Evolutionary conservation across 176 grass and related monocot species (phyloP), one percentile per base, ranked within the genome.

Genomic region (Aegilops speltoides): DNA sequence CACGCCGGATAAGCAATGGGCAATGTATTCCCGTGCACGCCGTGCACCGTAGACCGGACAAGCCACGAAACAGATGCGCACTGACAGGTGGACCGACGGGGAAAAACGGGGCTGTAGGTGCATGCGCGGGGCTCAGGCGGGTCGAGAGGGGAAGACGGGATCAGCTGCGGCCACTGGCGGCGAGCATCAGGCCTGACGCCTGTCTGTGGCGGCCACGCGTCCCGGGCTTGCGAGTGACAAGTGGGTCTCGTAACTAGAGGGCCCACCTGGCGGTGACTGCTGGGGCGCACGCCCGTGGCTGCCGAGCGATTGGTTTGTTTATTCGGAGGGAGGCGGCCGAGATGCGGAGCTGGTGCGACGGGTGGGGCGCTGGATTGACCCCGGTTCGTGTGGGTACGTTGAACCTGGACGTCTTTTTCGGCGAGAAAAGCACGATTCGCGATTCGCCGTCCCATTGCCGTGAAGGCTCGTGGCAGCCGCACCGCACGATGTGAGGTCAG

Each of bases 341-440:
- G 84, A 87, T 90, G 84, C 79, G 79, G 2, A 14, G 85, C 5
- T 5, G 56, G 56, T 38, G 76, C 4, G 10, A 59, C 25, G 33
- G 36, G 24, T 26, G 43, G 37, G 73, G 64, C 80, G 0, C 43
- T 23, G 68, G 45, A 46, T 68, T 38, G 36, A 70, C 37, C 26
- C 25, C 9, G 25, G 14, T 25, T 40, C 23, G 63, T 82, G 82
- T 77, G 86, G 89, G 86, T 88, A 22, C 89, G 41, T 72, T 45
- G 89, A 64, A 91, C 86, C 82, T 88, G 82, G 89, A 91, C 89
- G 82, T 91, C 86, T 72, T 91, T 88, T 64, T 91, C 79, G 5
- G 22, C 4, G 11, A 19, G 77, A 38, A 34, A 67, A 90, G 54
- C 6, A 8, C 50, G 50, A 80, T 50, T 77, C 68, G 28, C 26